Percentiles rank a stretch among this genome's conserved stretches.
Evolutionary conservation across 176 grass and related monocot genomes (phyloP).

Genomic region (Phragmites australis): DNA sequence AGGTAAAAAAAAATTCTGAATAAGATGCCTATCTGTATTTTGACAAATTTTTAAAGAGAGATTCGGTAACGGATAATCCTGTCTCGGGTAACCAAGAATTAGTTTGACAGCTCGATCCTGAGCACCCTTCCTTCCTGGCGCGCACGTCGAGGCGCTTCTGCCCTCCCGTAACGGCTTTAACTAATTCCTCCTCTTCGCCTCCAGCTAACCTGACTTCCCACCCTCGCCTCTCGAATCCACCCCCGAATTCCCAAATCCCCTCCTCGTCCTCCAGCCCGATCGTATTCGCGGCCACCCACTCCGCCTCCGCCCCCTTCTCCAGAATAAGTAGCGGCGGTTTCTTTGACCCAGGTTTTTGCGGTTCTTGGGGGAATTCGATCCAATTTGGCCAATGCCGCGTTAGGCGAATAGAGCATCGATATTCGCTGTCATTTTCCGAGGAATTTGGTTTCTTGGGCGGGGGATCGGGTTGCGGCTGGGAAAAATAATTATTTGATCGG

Average conservation of each 20-base stretch:
- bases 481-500: neutral
- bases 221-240: conserved; percentile 11
- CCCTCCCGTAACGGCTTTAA: conserved; percentile 54
- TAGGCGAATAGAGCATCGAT: conserved; percentile 25
- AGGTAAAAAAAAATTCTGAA: too few species aligned
- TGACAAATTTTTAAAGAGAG: neutral
- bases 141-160: conserved; percentile 66
- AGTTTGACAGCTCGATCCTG: conserved; percentile 56
- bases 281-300: too few species aligned
- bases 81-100: conserved; percentile 33
- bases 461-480: neutral
- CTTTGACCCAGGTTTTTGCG: conserved; percentile 17
- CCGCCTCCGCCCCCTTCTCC: too few species aligned
- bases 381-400: conserved; percentile 24
- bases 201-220: conserved; percentile 36
- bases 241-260: conserved; percentile 23
- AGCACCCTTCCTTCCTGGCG: conserved; percentile 44
- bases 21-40: conserved; percentile 18
- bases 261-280: neutral
- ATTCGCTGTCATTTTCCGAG: conserved; percentile 13
- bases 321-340: conserved; percentile 42
- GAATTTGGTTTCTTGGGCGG: conserved; percentile 28
- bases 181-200: conserved; percentile 46
- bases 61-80: conserved; percentile 32
- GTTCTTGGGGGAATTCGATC: conserved; percentile 7